Percentiles rank a stretch among this genome's conserved stretches.
These are phyloP conservation scores for Leccinum pellstonianum DNA, from an alignment of 768 basidiomycete species.

Conservation along the genomic window DNA sequence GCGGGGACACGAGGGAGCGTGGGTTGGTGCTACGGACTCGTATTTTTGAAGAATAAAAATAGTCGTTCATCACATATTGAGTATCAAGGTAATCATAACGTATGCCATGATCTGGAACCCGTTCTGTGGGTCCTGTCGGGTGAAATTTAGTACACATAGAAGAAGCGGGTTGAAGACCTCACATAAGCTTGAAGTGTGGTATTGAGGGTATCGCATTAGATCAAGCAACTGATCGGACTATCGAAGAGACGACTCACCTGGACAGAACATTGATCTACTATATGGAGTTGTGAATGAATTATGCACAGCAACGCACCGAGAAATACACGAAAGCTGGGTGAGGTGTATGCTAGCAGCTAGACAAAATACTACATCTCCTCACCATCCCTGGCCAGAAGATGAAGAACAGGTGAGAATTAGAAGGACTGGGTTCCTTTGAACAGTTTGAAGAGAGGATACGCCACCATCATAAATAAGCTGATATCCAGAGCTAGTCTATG, in stretches of 20 bases:
- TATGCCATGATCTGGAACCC: conserved; percentile 1
- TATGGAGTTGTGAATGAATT: background rate
- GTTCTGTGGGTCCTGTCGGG: conserved; percentile 4
- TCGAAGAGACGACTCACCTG: conserved; percentile 4
- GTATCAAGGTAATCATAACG: background rate
- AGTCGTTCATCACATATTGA: background rate
- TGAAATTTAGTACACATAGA: background rate
- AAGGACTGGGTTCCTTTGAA: too few species aligned
- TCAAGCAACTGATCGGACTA: background rate
- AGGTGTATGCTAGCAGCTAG: background rate
- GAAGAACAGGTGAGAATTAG: too few species aligned
- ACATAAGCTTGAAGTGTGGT: background rate
- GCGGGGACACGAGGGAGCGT: too few species aligned
- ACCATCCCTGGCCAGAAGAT: conserved; percentile 6
- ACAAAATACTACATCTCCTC: background rate
- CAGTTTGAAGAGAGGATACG: too few species aligned
- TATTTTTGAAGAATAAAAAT: background rate
- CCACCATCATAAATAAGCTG: too few species aligned
- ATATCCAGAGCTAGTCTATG: too few species aligned
- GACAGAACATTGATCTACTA: background rate
- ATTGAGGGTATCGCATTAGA: background rate
- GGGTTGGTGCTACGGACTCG: too few species aligned
- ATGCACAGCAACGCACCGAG: background rate
- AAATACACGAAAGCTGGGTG: background rate
- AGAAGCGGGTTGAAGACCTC: background rate